Percentiles rank a stretch among this genome's conserved stretches.
phyloP scores from a whole-genome alignment of 1,284 basidiomycete species.

The Pholiota adiposa region DNA sequence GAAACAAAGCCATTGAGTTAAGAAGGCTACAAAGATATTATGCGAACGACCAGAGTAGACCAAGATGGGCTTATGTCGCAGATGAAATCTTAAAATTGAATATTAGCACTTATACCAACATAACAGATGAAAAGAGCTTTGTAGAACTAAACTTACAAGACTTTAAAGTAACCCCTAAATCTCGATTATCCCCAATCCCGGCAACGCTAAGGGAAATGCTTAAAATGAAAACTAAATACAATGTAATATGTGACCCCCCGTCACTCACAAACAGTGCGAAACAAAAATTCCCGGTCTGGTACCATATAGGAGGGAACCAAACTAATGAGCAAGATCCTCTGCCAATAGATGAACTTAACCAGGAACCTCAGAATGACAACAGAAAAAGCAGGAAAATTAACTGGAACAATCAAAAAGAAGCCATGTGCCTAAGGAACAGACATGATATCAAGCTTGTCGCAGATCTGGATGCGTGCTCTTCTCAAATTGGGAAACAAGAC shows the following conservation, averaged over 20 bases:
- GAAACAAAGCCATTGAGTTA: constrained; percentile 27
- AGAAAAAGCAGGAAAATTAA: too few relatives aligned
- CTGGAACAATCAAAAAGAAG: too few relatives aligned
- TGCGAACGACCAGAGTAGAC: background rate
- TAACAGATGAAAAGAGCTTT: background rate
- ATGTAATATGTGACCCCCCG: constrained; percentile 21
- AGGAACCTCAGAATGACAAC: too few relatives aligned
- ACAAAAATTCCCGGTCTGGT: too few relatives aligned
- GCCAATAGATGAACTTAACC: too few relatives aligned
- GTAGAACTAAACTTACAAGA: constrained; percentile 27
- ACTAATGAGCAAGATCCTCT: too few relatives aligned
- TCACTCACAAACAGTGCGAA: too few relatives aligned
- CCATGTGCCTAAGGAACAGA: too few relatives aligned
- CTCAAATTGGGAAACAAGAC: too few relatives aligned
- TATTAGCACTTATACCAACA: background rate
- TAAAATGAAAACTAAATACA: constrained; percentile 18
- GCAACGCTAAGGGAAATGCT: constrained; percentile 16
- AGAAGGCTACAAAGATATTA: constrained; percentile 22
- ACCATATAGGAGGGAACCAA: too few relatives aligned
- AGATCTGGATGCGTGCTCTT: too few relatives aligned
- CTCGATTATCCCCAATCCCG: constrained; percentile 4
- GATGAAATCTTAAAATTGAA: constrained; percentile 18
- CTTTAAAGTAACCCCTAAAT: constrained; percentile 12
- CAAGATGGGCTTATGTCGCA: constrained; percentile 22
- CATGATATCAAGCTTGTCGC: too few relatives aligned